Percentiles rank a stretch among this genome's conserved stretches.
Evolutionary conservation across 1,139 yeast genomes (phyloP).

Genomic region (Sugiyamaella xylanicola): DNA sequence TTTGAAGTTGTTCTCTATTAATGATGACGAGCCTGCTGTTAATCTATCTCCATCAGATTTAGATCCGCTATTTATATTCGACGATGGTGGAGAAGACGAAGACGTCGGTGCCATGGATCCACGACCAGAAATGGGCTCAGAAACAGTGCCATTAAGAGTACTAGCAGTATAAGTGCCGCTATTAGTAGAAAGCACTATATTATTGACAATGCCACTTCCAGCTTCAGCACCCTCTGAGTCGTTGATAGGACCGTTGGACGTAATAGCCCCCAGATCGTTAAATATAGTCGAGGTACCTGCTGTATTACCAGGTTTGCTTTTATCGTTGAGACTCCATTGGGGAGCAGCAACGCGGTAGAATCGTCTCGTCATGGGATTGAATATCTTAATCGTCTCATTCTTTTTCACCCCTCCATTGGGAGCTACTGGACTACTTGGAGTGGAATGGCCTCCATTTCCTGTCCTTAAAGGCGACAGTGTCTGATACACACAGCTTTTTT

Average conservation of each 20-base stretch:
- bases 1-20: not conserved
- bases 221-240: not conserved
- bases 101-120: not conserved
- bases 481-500: conserved; percentile 29
- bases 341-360: conserved; percentile 7
- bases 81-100: not conserved
- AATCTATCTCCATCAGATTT: not conserved
- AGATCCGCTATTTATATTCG: not conserved
- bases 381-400: conserved; percentile 9
- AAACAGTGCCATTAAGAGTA: no score
- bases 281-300: not conserved
- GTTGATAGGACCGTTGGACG: not conserved
- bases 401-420: conserved; percentile 7
- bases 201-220: no score
- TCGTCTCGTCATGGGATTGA: conserved; percentile 10
- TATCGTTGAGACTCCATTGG: not conserved
- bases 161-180: not conserved
- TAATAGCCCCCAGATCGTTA: not conserved
- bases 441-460: conserved; percentile 1
- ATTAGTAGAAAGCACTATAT: no score
- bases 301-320: not conserved
- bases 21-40: not conserved
- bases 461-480: conserved; percentile 1
- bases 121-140: no score
- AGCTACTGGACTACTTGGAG: conserved; percentile 3